These are phyloP conservation scores for Pascua sp. DNA, from an alignment of 1,284 basidiomycete species.

Conservation along the genomic window DNA sequence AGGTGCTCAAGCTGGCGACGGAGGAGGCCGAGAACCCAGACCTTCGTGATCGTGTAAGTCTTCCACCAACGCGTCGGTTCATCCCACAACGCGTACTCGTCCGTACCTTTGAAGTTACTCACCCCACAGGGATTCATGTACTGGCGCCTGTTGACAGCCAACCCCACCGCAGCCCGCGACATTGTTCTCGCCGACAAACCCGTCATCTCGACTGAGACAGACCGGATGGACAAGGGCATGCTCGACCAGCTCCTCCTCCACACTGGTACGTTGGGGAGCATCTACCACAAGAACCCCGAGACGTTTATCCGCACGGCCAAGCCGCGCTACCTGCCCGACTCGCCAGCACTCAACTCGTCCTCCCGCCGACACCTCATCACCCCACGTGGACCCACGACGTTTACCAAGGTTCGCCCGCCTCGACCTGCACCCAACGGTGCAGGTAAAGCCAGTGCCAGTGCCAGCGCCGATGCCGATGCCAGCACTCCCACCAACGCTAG, in stretches of 20 bases:
- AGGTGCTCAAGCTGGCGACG: constrained; percentile 86
- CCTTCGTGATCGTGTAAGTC: constrained; percentile 66
- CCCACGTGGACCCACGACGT: constrained; percentile 14
- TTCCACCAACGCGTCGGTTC: constrained; percentile 2
- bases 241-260: constrained; percentile 63
- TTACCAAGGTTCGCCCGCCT: not conserved
- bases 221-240: constrained; percentile 92
- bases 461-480: not conserved
- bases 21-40: constrained; percentile 97
- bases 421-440: constrained; percentile 15
- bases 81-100: not conserved
- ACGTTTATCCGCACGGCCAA: constrained; percentile 51
- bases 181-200: constrained; percentile 95
- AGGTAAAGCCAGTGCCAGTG: constrained; percentile 22
- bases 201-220: constrained; percentile 94
- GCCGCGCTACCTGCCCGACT: constrained; percentile 45
- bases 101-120: not conserved
- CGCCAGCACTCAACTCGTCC: constrained; percentile 46
- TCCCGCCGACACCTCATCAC: constrained; percentile 48
- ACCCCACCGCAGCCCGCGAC: constrained; percentile 81
- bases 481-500: too few relatives aligned
- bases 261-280: constrained; percentile 49
- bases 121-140: constrained; percentile 78
- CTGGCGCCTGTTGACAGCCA: constrained; percentile 93
- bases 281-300: constrained; percentile 51